A percentile compares a stretch with the other conserved stretches of the same genome.
These are phyloP conservation scores for Rossbeevera mucosa DNA, from an alignment of 768 basidiomycete species.

Conservation along the genomic window DNA sequence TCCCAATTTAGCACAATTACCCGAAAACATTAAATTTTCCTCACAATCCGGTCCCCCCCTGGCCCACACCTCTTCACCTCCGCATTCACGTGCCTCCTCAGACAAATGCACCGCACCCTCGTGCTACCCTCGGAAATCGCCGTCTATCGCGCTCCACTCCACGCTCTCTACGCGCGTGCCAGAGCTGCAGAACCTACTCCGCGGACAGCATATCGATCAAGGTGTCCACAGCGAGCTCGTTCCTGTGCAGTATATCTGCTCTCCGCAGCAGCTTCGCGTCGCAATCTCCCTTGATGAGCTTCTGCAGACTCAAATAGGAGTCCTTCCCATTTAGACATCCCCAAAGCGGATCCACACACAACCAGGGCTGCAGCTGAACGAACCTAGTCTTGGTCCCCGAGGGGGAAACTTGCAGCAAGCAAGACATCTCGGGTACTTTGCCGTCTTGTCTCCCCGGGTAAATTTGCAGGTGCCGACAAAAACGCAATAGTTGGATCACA, in stretches of 20 bases:
- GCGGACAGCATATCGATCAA: constrained; percentile 8
- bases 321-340: background rate
- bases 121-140: constrained; percentile 19
- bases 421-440: background rate
- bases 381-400: background rate
- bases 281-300: background rate
- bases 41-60: background rate
- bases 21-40: constrained; percentile 2
- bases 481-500: constrained; percentile 4
- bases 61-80: background rate
- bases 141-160: constrained; percentile 7
- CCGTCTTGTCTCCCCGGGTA: background rate
- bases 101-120: background rate
- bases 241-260: background rate
- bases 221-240: background rate
- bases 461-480: background rate
- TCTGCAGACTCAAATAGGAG: background rate
- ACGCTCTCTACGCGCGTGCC: background rate
- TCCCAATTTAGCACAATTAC: constrained; percentile 10
- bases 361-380: background rate
- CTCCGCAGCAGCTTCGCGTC: background rate
- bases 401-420: background rate
- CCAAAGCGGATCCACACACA: too few relatives aligned
- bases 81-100: background rate
- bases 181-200: too few relatives aligned